A percentile compares a stretch with the other conserved stretches of the same genome.
Evolutionary conservation across 2,329 filamentous ascomycete species (phyloP).

Genomic region (Beauveria sp.): DNA sequence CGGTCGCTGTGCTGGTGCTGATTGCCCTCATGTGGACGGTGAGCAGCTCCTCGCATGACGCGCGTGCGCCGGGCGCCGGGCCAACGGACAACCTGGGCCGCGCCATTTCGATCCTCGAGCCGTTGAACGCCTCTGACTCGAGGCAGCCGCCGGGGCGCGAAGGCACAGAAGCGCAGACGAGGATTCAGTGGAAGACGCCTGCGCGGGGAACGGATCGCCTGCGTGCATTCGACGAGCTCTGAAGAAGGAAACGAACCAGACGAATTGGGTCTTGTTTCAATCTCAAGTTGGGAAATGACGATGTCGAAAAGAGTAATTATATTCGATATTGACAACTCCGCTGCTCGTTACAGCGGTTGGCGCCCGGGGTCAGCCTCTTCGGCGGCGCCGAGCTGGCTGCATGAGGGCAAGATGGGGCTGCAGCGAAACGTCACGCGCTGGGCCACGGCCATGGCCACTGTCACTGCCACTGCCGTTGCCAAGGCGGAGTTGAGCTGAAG

Average conservation of each 20-base stretch:
- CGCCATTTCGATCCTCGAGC: slow-evolving; percentile 10
- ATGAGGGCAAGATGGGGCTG: neutral
- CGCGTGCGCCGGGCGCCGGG: neutral
- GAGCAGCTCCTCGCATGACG: slow-evolving; percentile 2
- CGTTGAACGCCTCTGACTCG: slow-evolving; percentile 13
- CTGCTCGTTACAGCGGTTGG: neutral
- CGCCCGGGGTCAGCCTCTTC: neutral
- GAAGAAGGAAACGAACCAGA: slow-evolving; percentile 12
- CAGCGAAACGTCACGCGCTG: neutral
- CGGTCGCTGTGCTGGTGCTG: slow-evolving; percentile 38
- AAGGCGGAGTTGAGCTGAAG: neutral
- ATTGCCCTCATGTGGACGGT: slow-evolving; percentile 34
- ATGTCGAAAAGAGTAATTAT: neutral
- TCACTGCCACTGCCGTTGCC: neutral
- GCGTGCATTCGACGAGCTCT: slow-evolving; percentile 41
- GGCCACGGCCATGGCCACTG: neutral
- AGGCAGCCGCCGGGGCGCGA: slow-evolving; percentile 13
- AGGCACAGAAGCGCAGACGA: slow-evolving; percentile 15
- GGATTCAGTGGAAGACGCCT: slow-evolving; percentile 21
- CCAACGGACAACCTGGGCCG: neutral
- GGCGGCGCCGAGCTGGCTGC: neutral
- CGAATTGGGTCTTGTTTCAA: neutral
- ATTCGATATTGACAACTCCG: neutral
- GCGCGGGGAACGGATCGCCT: slow-evolving; percentile 29
- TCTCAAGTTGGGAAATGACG: neutral